These are phyloP conservation scores for Hibiscus syriacus DNA, from an alignment of 345 rosid genomes.

Conservation along the genomic window DNA sequence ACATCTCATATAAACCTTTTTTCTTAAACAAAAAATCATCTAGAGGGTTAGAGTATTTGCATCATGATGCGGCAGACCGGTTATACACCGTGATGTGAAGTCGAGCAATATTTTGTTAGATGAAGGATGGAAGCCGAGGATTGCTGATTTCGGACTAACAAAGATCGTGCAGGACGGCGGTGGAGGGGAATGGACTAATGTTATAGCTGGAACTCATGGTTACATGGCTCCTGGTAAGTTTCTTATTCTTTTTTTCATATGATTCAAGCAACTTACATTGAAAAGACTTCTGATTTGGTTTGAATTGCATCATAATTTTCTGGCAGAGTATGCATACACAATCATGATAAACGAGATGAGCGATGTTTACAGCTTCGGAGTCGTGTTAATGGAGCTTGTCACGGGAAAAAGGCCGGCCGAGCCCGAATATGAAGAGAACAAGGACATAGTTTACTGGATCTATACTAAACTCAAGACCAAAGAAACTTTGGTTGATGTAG, in stretches of 20 bases:
- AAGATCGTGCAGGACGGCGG: constrained; percentile 49
- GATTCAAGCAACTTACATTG: not conserved
- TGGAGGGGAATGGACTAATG: constrained; percentile 41
- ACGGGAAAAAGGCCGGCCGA: constrained; percentile 71
- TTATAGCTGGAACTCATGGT: constrained; percentile 71
- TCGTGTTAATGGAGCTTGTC: constrained; percentile 75
- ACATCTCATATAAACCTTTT: no score
- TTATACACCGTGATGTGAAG: constrained; percentile 81
- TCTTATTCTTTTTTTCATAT: not conserved
- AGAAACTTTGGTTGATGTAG: constrained; percentile 32
- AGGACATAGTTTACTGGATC: constrained; percentile 66
- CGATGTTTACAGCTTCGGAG: constrained; percentile 86
- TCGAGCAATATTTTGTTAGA: constrained; percentile 83
- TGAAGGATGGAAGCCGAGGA: constrained; percentile 70
- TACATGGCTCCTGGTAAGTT: constrained; percentile 88
- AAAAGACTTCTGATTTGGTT: not conserved
- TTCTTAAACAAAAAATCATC: no score
- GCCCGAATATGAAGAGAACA: constrained; percentile 54
- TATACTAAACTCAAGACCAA: constrained; percentile 26
- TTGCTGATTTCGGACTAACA: constrained; percentile 89
- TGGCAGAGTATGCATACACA: constrained; percentile 65
- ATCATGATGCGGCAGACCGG: constrained; percentile 64
- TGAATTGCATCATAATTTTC: not conserved
- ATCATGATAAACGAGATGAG: constrained; percentile 56
- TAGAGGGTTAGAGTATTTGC: constrained; percentile 75